Evolutionary conservation across 768 basidiomycete species (phyloP), one percentile per base, ranked within the genome.

Genomic region (Hirschioporus abietinus): DNA sequence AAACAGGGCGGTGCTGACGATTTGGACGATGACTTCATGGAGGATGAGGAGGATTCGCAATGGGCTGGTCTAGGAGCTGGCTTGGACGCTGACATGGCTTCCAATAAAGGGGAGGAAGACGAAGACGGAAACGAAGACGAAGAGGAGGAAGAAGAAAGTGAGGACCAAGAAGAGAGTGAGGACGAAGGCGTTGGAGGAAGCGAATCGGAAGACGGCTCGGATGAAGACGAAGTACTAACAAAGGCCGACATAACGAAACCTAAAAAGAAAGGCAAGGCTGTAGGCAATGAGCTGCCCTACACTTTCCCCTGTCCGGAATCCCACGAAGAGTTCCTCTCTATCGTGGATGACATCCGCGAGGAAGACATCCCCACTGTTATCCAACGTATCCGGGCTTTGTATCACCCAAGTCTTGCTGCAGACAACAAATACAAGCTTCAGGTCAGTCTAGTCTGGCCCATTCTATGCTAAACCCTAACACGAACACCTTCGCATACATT

Each of bases 341-440:
- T 96, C 18, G 74, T 98, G 1, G 85, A 90, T 23, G 83, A 82
- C 57, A 75, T 95, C 20, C 81, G 86, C 18, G 91, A 93, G 58
- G 78, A 85, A 27, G 90, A 96, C 67, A 75, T 96, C 1, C 85
- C 88, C 4, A 88, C 81, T 0, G 93, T 98, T 1, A 81, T 98
- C 36, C 90, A 98, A 72, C 90, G 97, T 59, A 95, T 99, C 60
- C 86, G 96, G 12, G 84, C 93, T 0, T 78, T 99, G 8, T 89
- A 97, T 73, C 97, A 99, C 73, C 92, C 96, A 0, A 96, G 93
- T 73, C 80, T 99, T n/a, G 88, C 86, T 1, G 86, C 89, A 23
- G 95, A 92, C 23, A 99, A 99, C 80, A 97, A 95, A 73, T 83
- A 85, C 74, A 97, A 92, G 78, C 80, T 99, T 24, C 93, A 96